Evolutionary conservation across 2,329 filamentous ascomycete species (phyloP).

Genomic region (Trichoderma sp.): DNA sequence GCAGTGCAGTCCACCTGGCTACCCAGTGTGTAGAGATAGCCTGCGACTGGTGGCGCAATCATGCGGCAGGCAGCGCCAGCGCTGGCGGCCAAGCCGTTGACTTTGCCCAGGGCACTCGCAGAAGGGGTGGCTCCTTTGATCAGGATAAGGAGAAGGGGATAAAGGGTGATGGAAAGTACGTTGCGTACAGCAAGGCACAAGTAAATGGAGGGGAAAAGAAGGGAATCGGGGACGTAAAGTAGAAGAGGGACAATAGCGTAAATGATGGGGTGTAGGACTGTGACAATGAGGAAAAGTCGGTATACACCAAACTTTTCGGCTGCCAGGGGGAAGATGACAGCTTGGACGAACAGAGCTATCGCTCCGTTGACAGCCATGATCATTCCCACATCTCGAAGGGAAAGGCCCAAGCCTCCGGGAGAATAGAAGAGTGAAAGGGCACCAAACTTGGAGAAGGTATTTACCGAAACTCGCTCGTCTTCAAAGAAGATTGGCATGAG

Average conservation of each 20-base stretch:
- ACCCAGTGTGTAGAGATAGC: constrained; percentile 62
- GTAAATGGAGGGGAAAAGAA: constrained; percentile 59
- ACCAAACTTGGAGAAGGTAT: constrained; percentile 34
- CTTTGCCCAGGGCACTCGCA: constrained; percentile 56
- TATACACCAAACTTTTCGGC: constrained; percentile 59
- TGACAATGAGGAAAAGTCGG: constrained; percentile 57
- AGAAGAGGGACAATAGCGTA: constrained; percentile 61
- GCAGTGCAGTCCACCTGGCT: constrained; percentile 58
- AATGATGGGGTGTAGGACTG: constrained; percentile 59
- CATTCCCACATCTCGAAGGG: constrained; percentile 60
- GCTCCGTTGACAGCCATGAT: constrained; percentile 59
- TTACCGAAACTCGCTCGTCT: constrained; percentile 57
- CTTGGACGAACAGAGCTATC: constrained; percentile 59
- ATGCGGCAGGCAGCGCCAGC: constrained; percentile 66
- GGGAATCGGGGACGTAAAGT: constrained; percentile 51
- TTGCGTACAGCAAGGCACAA: constrained; percentile 57
- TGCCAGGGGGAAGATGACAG: constrained; percentile 59
- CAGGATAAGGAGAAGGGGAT: constrained; percentile 63
- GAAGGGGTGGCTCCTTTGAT: constrained; percentile 65
- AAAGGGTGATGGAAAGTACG: constrained; percentile 61
- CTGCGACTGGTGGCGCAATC: constrained; percentile 62
- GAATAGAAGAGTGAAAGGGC: constrained; percentile 51
- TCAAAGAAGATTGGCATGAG: constrained; percentile 91
- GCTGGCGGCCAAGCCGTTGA: constrained; percentile 65
- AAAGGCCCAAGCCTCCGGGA: constrained; percentile 62